Evolutionary conservation across 495 filamentous ascomycete species (phyloP), one percentile per base, ranked within the genome.

Genomic region (Aspergillus coremiiformis): DNA sequence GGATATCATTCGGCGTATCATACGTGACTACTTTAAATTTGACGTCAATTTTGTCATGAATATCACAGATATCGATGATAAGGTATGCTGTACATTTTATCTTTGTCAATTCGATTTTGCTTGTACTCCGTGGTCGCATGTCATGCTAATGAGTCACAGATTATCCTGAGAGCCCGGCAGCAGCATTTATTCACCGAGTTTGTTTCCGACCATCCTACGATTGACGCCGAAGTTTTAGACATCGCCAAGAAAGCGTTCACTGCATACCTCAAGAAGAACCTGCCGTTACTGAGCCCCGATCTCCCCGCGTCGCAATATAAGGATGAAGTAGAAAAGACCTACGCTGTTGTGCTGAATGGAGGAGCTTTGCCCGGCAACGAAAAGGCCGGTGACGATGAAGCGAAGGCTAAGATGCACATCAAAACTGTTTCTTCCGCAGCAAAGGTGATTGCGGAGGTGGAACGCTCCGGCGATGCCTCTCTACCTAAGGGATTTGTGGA

Each of bases 41-140:
- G 75, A 90, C 27, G 82, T 97, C 49, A 79, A 85, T 39, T 96
- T 95, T 76, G 89, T 96, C 42, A 92, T 94, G 86, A 98, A 98
- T 67, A 87, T 95, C 58, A 95, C 91, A 4, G 89, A 95, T 71
- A 80, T 95, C 1, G 90, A 95, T 65, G 89, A 95, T 71, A 97
- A 95, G 81, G 83, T 87, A 63, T 49, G 60, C 1, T 42, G 21
- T 24, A 22, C n/a, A 23, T 10, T 1, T 12, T 47, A 43, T 14
- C 17, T 12, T 22, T 41, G 10, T 15, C 19, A 9, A 19, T 6
- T 21, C 14, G 19, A 43, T 23, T 22, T 35, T 45, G 10, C 30
- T 11, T 42, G 5, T 11, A 30, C 37, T 1, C 6, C 19, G 29
- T 47, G 39, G 45, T 22, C 20, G 32, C 27, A 35, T 20, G 39